Percentiles rank a stretch among this genome's conserved stretches.
These are phyloP conservation scores for Turritis glabra DNA, from an alignment of 345 rosid genomes.

Conservation along the genomic window DNA sequence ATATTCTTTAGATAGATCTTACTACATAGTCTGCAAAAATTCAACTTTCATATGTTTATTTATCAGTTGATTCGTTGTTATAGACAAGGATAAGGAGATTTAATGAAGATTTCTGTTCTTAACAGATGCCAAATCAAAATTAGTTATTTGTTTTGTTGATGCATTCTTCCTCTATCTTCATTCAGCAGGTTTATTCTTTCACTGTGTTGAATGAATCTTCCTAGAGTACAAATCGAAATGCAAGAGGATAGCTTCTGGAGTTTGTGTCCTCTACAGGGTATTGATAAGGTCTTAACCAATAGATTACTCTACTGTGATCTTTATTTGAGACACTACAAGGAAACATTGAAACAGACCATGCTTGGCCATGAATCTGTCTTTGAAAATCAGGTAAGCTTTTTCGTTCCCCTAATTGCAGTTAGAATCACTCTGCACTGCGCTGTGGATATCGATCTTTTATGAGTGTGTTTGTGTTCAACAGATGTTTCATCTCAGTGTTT, in stretches of 20 bases:
- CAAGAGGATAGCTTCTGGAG: constrained; percentile 27
- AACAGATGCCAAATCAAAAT: neutral
- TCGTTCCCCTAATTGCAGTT: too few species aligned
- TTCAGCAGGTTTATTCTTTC: too few species aligned
- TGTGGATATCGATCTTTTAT: neutral
- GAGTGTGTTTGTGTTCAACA: neutral
- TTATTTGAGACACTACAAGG: constrained; percentile 37
- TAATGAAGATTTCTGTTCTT: neutral
- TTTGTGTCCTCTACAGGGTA: constrained; percentile 28
- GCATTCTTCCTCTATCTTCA: too few species aligned
- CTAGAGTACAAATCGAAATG: neutral
- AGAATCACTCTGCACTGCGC: neutral
- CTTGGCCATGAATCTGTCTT: constrained; percentile 54
- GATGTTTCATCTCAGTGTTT: neutral
- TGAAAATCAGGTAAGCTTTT: constrained; percentile 47
- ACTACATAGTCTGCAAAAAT: too few species aligned
- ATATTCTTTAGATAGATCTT: too few species aligned
- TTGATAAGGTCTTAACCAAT: constrained; percentile 24
- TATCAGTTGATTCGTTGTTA: neutral
- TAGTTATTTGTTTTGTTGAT: neutral
- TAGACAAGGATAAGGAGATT: neutral
- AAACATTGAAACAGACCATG: constrained; percentile 45
- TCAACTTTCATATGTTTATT: too few species aligned
- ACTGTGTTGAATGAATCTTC: too few species aligned
- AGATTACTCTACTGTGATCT: constrained; percentile 29